These are phyloP conservation scores for Xylaria curta DNA, from an alignment of 495 filamentous ascomycete species.

Conservation along the genomic window DNA sequence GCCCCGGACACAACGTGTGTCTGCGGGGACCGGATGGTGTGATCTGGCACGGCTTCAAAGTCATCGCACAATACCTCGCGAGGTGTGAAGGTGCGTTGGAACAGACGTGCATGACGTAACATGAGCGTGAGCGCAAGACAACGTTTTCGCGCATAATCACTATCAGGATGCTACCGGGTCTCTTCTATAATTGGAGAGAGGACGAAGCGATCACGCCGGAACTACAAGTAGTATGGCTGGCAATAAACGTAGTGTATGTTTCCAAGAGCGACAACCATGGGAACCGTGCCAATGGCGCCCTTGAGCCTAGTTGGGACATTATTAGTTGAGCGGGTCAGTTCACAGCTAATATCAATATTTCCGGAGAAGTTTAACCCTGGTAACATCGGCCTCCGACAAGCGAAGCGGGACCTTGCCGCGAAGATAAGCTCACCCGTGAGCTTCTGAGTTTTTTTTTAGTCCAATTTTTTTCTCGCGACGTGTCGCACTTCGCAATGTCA, in stretches of 20 bases:
- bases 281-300: slow-evolving; percentile 60
- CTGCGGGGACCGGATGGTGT: not conserved
- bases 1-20: not conserved
- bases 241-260: not conserved
- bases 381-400: not conserved
- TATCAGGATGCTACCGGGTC: not conserved
- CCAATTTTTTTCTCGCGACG: not conserved
- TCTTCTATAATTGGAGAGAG: not conserved
- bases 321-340: not conserved
- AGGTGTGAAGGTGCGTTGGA: not conserved
- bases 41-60: not conserved
- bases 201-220: not conserved
- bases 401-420: not conserved
- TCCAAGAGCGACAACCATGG: not conserved
- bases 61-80: not conserved
- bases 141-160: not conserved
- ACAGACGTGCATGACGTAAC: slow-evolving; percentile 11
- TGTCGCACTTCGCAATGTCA: slow-evolving; percentile 7
- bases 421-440: not conserved
- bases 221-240: not conserved
- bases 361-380: not conserved
- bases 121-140: not conserved
- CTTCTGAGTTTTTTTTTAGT: not conserved
- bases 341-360: not conserved
- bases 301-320: slow-evolving; percentile 30